Evolutionary conservation across 202 grass and related monocot genomes (phyloP).

Genomic region (Hordeum pubiflorum): DNA sequence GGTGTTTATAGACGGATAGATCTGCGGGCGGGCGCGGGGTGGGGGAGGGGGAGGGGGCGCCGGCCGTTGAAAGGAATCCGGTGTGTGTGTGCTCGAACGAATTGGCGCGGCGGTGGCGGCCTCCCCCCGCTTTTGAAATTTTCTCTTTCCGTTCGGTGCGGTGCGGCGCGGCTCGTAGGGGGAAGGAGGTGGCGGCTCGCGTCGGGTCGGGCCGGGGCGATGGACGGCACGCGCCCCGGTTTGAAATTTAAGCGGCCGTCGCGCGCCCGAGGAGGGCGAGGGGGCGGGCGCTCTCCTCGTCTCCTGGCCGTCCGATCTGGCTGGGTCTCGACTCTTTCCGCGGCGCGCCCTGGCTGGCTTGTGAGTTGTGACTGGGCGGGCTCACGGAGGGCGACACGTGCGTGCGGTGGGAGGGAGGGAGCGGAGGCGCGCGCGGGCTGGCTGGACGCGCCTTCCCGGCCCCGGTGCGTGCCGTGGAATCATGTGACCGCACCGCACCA

Average conservation of each 20-base stretch:
- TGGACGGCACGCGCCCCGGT: neutral
- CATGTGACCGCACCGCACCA: neutral
- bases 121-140: conserved; percentile 34
- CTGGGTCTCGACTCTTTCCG: neutral
- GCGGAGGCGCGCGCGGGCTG: no score
- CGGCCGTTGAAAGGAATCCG: conserved; percentile 39
- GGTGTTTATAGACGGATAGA: conserved; percentile 22
- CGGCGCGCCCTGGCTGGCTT: neutral
- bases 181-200: neutral
- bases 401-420: no score
- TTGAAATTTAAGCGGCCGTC: conserved; percentile 28
- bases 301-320: neutral
- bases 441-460: no score
- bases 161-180: neutral
- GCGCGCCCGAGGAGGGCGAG: neutral
- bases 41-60: neutral
- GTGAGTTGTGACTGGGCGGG: neutral
- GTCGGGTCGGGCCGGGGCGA: neutral
- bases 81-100: neutral
- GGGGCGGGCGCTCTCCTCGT: no score
- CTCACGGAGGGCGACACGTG: neutral
- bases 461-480: neutral
- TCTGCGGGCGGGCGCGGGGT: neutral
- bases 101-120: conserved; percentile 34
- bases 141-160: neutral